Evolutionary conservation across 2,329 filamentous ascomycete genomes (phyloP).

Genomic region (Fulvia fulva): DNA sequence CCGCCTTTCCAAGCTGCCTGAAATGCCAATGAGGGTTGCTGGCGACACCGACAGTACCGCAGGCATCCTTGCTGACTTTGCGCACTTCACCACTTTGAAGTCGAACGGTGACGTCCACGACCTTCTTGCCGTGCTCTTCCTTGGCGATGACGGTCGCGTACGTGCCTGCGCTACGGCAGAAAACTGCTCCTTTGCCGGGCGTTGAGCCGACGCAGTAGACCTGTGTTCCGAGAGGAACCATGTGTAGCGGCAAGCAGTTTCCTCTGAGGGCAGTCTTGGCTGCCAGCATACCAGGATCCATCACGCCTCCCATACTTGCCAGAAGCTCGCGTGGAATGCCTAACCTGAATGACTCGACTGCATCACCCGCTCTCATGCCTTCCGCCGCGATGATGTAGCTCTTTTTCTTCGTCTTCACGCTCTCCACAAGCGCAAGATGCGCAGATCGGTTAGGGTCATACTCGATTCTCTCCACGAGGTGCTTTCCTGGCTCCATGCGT

Average conservation of each 20-base stretch:
- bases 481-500: conserved; percentile 72
- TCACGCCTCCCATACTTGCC: conserved; percentile 83
- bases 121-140: conserved; percentile 69
- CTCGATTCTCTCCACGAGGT: conserved; percentile 89
- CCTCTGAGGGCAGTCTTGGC: conserved; percentile 90
- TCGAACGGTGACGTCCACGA: conserved; percentile 76
- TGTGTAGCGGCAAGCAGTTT: conserved; percentile 91
- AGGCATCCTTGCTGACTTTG: conserved; percentile 84
- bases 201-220: conserved; percentile 84
- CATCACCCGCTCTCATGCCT: conserved; percentile 85
- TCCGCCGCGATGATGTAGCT: conserved; percentile 95
- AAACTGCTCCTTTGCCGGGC: conserved; percentile 70
- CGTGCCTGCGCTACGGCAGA: conserved; percentile 92
- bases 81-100: conserved; percentile 91
- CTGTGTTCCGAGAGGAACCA: conserved; percentile 91
- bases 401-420: conserved; percentile 68
- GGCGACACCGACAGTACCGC: conserved; percentile 87
- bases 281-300: conserved; percentile 93
- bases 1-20: conserved; percentile 88
- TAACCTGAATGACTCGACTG: conserved; percentile 83
- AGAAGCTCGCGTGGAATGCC: conserved; percentile 86
- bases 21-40: conserved; percentile 94
- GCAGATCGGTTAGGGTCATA: conserved; percentile 91
- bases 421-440: conserved; percentile 83
- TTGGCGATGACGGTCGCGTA: conserved; percentile 86